Evolutionary conservation across 1,284 basidiomycete genomes (phyloP).

Genomic region (Fomitiporia mediterranea): DNA sequence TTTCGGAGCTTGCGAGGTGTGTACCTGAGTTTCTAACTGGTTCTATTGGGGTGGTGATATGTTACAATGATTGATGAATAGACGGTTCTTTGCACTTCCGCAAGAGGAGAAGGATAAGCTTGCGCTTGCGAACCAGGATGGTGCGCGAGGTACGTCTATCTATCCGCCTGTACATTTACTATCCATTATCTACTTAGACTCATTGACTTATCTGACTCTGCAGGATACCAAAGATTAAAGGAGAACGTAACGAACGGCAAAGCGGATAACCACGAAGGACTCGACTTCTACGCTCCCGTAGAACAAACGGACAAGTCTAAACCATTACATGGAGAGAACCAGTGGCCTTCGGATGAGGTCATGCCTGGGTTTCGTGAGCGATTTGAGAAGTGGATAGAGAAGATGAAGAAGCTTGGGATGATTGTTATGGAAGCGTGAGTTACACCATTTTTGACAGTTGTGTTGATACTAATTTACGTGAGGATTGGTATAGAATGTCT

Average conservation of each 20-base stretch:
- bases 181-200: background rate
- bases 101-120: constrained; percentile 72
- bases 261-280: constrained; percentile 79
- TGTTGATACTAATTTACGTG: too few relatives aligned
- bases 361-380: constrained; percentile 53
- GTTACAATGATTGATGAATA: background rate
- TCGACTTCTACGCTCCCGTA: constrained; percentile 78
- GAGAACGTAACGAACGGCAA: constrained; percentile 84
- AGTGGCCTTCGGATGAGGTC: constrained; percentile 53
- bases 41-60: background rate
- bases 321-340: constrained; percentile 76
- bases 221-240: constrained; percentile 66
- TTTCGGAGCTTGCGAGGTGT: constrained; percentile 51
- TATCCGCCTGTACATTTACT: background rate
- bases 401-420: constrained; percentile 76
- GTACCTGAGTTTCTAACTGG: background rate
- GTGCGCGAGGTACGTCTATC: constrained; percentile 58
- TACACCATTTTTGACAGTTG: too few relatives aligned
- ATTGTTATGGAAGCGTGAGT: constrained; percentile 78
- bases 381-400: constrained; percentile 70
- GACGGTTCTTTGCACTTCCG: constrained; percentile 65
- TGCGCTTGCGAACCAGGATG: constrained; percentile 59
- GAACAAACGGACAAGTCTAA: constrained; percentile 62
- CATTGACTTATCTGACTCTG: background rate
- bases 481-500: constrained; percentile 63